Percentiles rank a stretch among this genome's conserved stretches.
Evolutionary conservation across 371 early-diverging fungal species (phyloP).

Genomic region (Neoconidiobolus thromboides): DNA sequence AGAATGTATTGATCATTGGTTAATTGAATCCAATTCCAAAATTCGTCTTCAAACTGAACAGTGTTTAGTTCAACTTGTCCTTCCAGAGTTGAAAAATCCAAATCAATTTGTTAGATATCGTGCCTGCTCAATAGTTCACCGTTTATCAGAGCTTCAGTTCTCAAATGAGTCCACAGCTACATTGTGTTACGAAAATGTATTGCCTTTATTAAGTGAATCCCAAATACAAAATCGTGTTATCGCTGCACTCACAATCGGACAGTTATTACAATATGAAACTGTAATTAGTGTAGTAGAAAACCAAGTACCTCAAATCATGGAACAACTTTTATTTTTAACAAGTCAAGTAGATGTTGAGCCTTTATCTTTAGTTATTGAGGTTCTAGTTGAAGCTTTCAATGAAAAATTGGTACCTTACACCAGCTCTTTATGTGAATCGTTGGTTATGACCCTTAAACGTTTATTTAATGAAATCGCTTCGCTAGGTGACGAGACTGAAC

Average conservation of each 20-base stretch:
- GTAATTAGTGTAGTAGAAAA: conserved; percentile 47
- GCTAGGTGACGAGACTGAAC: conserved; percentile 21
- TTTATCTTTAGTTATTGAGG: conserved; percentile 66
- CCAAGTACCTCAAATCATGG: conserved; percentile 63
- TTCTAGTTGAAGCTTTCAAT: conserved; percentile 72
- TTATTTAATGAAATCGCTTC: conserved; percentile 42
- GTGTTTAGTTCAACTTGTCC: conserved; percentile 61
- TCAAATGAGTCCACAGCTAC: conserved; percentile 20
- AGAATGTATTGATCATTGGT: conserved; percentile 27
- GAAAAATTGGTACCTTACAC: conserved; percentile 78
- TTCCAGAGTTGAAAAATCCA: conserved; percentile 67
- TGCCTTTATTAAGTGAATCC: conserved; percentile 43
- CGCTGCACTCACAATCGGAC: conserved; percentile 58
- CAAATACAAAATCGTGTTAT: conserved; percentile 71
- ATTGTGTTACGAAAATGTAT: conserved; percentile 35
- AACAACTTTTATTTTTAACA: conserved; percentile 54
- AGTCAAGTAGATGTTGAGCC: conserved; percentile 81
- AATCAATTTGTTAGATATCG: conserved; percentile 61
- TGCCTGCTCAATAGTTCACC: conserved; percentile 18
- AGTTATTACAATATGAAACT: conserved; percentile 47
- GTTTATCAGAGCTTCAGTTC: conserved; percentile 19
- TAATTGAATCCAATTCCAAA: conserved; percentile 24
- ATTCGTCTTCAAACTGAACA: conserved; percentile 42
- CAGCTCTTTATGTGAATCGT: conserved; percentile 58
- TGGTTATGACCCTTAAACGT: conserved; percentile 63